Conservation (phyloP, 148 eudicot genomes). For the Rhododendron griersonianum region DNA sequence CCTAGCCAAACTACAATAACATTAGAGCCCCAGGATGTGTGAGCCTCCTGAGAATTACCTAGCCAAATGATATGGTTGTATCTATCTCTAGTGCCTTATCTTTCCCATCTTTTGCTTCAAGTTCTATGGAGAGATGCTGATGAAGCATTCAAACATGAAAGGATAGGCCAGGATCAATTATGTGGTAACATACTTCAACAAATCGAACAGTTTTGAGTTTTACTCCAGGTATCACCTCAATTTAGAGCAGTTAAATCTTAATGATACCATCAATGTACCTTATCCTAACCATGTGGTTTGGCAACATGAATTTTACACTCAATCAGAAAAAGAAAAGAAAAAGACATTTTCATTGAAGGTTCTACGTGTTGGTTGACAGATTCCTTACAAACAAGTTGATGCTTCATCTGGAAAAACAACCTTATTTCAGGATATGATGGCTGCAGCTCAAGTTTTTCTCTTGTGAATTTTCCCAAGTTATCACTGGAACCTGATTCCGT, state of each 20-base stretch:
- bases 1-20: neutral
- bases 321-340: neutral
- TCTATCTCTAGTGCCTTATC: neutral
- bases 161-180: neutral
- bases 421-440: neutral
- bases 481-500: neutral
- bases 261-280: neutral
- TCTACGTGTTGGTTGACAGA: neutral
- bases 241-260: neutral
- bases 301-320: neutral
- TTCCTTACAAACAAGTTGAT: neutral
- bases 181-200: neutral
- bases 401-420: neutral
- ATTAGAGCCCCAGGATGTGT: neutral
- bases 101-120: neutral
- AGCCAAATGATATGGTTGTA: neutral
- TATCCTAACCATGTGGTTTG: neutral
- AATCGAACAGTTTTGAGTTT: neutral
- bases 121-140: neutral
- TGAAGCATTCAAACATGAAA: neutral
- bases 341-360: neutral
- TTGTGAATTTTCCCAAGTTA: neutral
- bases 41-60: no score
- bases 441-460: neutral
- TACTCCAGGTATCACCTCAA: neutral